Evolutionary conservation across 2,329 filamentous ascomycete genomes (phyloP), one percentile per base, ranked within the genome.

Genomic region (Graphiopsis chlorocephala): DNA sequence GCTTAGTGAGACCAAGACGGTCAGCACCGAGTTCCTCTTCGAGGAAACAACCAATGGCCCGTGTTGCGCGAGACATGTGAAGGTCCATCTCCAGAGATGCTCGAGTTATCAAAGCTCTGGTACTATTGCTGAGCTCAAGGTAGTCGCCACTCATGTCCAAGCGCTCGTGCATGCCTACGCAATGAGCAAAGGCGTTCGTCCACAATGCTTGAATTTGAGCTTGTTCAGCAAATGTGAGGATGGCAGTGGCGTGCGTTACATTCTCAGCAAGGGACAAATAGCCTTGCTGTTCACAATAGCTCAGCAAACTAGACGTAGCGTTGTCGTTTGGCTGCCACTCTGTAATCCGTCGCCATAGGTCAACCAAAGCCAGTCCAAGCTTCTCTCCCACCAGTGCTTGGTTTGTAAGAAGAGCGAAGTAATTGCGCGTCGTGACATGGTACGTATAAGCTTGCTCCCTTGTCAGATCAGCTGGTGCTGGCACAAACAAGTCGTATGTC

Each of bases 171-270:
- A 94, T 93, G 50, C 91, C 91, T 38, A 90, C 88, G 72, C 90
- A 92, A 72, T 95, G 91, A 15, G 85, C 83, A 76, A 93, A 92
- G 0, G 91, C 88, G 71, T 91, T 85, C 12, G 88, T 83, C 81
- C 91, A 94, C 14, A 91, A 77, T n/a, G 86, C 83, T 61, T 80
- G 81, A 28, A 90, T 76, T 60, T 85, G 83, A 68, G 88, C 88
- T 25, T 82, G 79, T 72, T 94, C 91, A 1, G 90, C 87, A 50
- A 92, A 83, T 59, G 85, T 84, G 14, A 94, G 78, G 52, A 88
- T 79, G 0, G 88, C 90, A 42, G 93, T 74, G 0, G 90, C 88
- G 72, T 93, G 87, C 60, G 88, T 83, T 0, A 89, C 86, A 66
- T 87, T 86, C 65, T 87, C 84, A 2, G 84, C 82, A 72, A 93